A percentile compares a stretch with the other conserved stretches of the same genome.
phyloP scores from a whole-genome alignment of 2,329 filamentous ascomycete species.

The Curvularia sp. region DNA sequence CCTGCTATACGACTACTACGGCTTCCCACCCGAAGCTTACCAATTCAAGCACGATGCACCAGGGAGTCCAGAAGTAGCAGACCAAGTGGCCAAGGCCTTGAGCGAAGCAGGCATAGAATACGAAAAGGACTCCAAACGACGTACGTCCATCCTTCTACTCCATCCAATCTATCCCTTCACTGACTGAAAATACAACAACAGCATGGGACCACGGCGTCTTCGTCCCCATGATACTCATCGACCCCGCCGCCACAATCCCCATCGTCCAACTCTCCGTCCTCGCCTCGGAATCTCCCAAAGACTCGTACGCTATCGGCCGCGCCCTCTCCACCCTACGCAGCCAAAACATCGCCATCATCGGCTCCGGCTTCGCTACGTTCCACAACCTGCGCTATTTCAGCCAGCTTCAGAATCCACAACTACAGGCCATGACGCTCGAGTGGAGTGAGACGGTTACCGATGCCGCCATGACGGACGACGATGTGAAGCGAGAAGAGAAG shows the following conservation, averaged over 20 bases:
- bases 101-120: slow-evolving; percentile 55
- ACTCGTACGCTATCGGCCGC: slow-evolving; percentile 61
- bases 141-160: slow-evolving; percentile 28
- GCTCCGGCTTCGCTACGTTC: slow-evolving; percentile 66
- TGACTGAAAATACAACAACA: slow-evolving; percentile 15
- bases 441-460: slow-evolving; percentile 60
- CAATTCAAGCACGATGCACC: slow-evolving; percentile 63
- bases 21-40: slow-evolving; percentile 65
- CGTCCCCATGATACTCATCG: slow-evolving; percentile 62
- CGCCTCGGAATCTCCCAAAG: slow-evolving; percentile 57
- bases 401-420: slow-evolving; percentile 32
- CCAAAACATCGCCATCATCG: slow-evolving; percentile 64
- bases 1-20: slow-evolving; percentile 66
- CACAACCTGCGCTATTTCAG: slow-evolving; percentile 61
- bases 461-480: slow-evolving; percentile 48
- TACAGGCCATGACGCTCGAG: slow-evolving; percentile 41
- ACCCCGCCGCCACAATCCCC: slow-evolving; percentile 61
- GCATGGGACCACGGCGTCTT: slow-evolving; percentile 70
- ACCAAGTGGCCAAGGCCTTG: slow-evolving; percentile 57
- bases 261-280: slow-evolving; percentile 66
- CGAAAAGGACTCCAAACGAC: slow-evolving; percentile 41
- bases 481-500: slow-evolving; percentile 49
- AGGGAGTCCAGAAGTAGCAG: slow-evolving; percentile 62
- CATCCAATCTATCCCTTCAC: neutral
- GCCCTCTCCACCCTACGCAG: slow-evolving; percentile 60